phyloP scores from a whole-genome alignment of 805 yeast species.

The Pichia paraexigua region DNA sequence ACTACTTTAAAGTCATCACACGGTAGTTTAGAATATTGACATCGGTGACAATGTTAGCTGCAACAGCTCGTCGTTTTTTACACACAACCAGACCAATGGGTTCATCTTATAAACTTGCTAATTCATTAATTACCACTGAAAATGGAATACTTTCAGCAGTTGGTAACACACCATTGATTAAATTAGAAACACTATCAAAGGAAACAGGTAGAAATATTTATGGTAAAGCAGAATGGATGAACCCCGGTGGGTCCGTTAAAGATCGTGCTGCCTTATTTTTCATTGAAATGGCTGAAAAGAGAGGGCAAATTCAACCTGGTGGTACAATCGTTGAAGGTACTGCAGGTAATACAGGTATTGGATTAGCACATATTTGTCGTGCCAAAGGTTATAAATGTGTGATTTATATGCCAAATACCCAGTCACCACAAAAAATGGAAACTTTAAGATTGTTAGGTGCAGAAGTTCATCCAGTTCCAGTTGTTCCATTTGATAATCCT shows the following conservation, averaged over 20 bases:
- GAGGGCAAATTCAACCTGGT: slow-evolving; percentile 59
- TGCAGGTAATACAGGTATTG: slow-evolving; percentile 95
- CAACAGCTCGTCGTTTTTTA: slow-evolving; percentile 7
- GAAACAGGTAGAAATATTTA: slow-evolving; percentile 65
- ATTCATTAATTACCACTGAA: slow-evolving; percentile 58
- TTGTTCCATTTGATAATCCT: slow-evolving; percentile 75
- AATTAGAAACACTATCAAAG: slow-evolving; percentile 46
- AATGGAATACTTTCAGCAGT: slow-evolving; percentile 74
- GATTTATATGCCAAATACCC: slow-evolving; percentile 89
- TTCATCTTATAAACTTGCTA: slow-evolving; percentile 32
- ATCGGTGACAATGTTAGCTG: not conserved
- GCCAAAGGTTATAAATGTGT: slow-evolving; percentile 79
- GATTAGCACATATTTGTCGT: slow-evolving; percentile 75
- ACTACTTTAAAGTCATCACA: not conserved
- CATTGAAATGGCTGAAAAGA: slow-evolving; percentile 67
- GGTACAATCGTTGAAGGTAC: slow-evolving; percentile 91
- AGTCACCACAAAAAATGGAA: slow-evolving; percentile 72
- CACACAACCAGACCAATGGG: slow-evolving; percentile 7
- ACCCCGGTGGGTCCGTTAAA: slow-evolving; percentile 90
- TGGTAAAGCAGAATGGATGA: slow-evolving; percentile 88
- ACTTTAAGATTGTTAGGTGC: slow-evolving; percentile 73
- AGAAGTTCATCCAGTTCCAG: slow-evolving; percentile 85
- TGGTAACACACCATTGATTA: slow-evolving; percentile 86
- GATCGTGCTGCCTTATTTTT: slow-evolving; percentile 83
- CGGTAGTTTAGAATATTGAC: not conserved